Conservation (phyloP, 805 yeast species). For the Kurtzmaniella fragi region DNA sequence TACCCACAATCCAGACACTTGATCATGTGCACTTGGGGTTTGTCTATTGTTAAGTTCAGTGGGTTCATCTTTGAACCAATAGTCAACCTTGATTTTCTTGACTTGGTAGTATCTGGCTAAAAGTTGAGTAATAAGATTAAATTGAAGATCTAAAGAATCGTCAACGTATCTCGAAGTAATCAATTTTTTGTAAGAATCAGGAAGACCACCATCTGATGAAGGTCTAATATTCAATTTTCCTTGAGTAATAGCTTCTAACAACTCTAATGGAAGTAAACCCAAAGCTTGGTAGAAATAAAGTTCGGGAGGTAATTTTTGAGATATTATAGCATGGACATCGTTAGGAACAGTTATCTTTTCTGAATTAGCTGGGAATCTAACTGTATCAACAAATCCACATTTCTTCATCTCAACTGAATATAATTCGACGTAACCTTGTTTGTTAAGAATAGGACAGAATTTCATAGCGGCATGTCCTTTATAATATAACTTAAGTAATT, state of each 20-base stretch:
- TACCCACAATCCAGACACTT: slow-evolving; percentile 20
- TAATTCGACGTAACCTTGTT: slow-evolving; percentile 65
- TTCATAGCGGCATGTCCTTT: slow-evolving; percentile 66
- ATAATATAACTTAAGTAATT: slow-evolving; percentile 47
- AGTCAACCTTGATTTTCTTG: slow-evolving; percentile 51
- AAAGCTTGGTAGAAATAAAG: slow-evolving; percentile 73
- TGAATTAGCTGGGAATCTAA: slow-evolving; percentile 10
- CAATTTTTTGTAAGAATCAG: slow-evolving; percentile 54
- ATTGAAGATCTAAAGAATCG: slow-evolving; percentile 53
- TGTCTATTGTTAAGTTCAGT: slow-evolving; percentile 47
- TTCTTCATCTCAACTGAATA: slow-evolving; percentile 38
- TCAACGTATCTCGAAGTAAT: slow-evolving; percentile 41
- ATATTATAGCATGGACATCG: slow-evolving; percentile 76
- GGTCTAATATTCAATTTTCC: slow-evolving; percentile 60
- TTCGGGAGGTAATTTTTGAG: slow-evolving; percentile 84
- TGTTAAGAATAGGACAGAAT: slow-evolving; percentile 68
- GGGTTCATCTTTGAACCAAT: slow-evolving; percentile 48
- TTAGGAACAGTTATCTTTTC: slow-evolving; percentile 47
- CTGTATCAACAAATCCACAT: slow-evolving; percentile 18
- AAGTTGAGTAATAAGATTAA: slow-evolving; percentile 64
- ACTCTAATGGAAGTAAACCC: slow-evolving; percentile 63
- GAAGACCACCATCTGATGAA: slow-evolving; percentile 60
- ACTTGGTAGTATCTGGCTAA: slow-evolving; percentile 83
- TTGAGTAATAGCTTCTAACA: slow-evolving; percentile 62
- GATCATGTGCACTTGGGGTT: slow-evolving; percentile 47